Conservation (phyloP, 1,139 yeast genomes). For the Barnettozyma hawaiiensis region DNA sequence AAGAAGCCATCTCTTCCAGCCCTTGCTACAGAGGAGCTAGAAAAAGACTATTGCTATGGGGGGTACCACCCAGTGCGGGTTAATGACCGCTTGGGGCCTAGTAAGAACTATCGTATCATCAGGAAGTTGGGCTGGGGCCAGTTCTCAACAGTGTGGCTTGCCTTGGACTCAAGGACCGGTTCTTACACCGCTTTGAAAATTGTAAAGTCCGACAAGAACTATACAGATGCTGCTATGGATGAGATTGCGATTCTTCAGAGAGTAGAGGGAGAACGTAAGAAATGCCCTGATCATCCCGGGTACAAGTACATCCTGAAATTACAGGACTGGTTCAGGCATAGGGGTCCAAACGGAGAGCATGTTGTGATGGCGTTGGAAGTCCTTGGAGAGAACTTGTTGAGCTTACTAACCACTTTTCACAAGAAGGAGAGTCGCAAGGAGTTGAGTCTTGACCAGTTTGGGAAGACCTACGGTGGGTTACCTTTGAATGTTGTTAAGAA, state of each 20-base stretch:
- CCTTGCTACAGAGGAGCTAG: slow-evolving; percentile 51
- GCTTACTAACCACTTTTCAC: slow-evolving; percentile 58
- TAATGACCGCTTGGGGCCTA: slow-evolving; percentile 60
- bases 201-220: slow-evolving; percentile 62
- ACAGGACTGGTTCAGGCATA: slow-evolving; percentile 69
- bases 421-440: slow-evolving; percentile 24
- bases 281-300: slow-evolving; percentile 63
- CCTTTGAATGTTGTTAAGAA: slow-evolving; percentile 74
- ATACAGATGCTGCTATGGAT: slow-evolving; percentile 82
- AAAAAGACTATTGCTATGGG: slow-evolving; percentile 68
- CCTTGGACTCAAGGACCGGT: slow-evolving; percentile 49
- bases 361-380: slow-evolving; percentile 90
- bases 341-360: slow-evolving; percentile 78
- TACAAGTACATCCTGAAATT: slow-evolving; percentile 63
- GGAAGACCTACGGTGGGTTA: slow-evolving; percentile 47
- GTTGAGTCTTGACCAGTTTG: slow-evolving; percentile 8
- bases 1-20: neutral
- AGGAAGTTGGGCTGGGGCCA: slow-evolving; percentile 92
- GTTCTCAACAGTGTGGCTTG: slow-evolving; percentile 86
- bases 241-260: slow-evolving; percentile 61
- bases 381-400: slow-evolving; percentile 73
- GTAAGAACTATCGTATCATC: slow-evolving; percentile 58
- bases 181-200: slow-evolving; percentile 79
- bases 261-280: slow-evolving; percentile 34
- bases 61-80: slow-evolving; percentile 84